These are phyloP conservation scores for Mangifera indica DNA, from an alignment of 345 rosid species.

Conservation along the genomic window DNA sequence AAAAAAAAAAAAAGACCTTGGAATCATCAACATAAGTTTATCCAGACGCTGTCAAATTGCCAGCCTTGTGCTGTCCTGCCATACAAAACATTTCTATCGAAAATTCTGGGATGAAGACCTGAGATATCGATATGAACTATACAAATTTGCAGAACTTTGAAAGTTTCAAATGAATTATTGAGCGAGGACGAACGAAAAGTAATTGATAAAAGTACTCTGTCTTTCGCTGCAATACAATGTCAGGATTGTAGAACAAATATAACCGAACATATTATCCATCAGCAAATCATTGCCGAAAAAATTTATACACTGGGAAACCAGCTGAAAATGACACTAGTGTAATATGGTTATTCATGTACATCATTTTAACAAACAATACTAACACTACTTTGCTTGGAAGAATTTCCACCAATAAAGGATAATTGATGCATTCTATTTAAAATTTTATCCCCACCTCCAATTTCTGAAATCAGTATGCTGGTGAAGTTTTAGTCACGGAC, in stretches of 20 bases:
- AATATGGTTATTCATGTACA: not conserved
- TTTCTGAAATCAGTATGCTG: not conserved
- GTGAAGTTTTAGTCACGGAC: conserved; percentile 21
- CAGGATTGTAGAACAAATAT: too few species aligned
- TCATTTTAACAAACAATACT: not conserved
- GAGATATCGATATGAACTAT: too few species aligned
- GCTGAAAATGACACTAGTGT: not conserved
- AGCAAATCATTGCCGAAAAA: not conserved
- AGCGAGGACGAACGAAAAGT: too few species aligned
- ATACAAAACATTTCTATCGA: not conserved
- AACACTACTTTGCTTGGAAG: not conserved
- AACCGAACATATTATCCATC: not conserved
- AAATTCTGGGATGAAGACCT: not conserved
- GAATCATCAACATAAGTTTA: not conserved
- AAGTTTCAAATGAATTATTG: too few species aligned
- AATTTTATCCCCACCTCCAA: not conserved
- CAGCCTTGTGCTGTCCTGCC: not conserved
- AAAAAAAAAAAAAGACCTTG: not conserved
- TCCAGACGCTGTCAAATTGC: not conserved
- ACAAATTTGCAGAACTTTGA: too few species aligned
- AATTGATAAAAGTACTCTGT: too few species aligned
- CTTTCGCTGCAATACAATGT: too few species aligned
- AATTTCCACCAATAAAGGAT: not conserved
- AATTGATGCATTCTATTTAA: not conserved
- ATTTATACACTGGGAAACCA: not conserved